Percentiles rank a stretch among this genome's conserved stretches.
Evolutionary conservation across 129 eudicot species (phyloP).

Genomic region (Arctium minus): DNA sequence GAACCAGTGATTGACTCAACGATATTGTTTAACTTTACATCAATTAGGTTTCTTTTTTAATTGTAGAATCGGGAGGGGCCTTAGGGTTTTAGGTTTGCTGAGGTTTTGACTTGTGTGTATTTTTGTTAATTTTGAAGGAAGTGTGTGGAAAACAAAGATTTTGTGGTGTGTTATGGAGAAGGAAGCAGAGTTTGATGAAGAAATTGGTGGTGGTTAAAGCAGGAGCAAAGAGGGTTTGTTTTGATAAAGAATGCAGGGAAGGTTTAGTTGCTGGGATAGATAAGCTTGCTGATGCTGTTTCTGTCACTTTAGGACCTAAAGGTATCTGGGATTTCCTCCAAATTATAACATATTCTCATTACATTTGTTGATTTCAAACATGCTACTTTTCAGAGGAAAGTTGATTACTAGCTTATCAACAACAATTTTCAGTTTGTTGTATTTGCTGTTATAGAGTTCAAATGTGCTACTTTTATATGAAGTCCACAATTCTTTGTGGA

Average conservation of each 20-base stretch:
- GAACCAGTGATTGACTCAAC: neutral
- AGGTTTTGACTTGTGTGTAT: conserved; percentile 3
- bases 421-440: neutral
- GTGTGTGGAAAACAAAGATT: conserved; percentile 19
- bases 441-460: neutral
- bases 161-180: conserved; percentile 39
- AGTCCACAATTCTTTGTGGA: neutral
- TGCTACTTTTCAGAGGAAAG: neutral
- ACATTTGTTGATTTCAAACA: neutral
- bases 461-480: neutral
- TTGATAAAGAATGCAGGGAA: conserved; percentile 71
- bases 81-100: neutral
- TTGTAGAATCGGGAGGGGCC: neutral
- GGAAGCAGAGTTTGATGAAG: conserved; percentile 11
- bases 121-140: conserved; percentile 18
- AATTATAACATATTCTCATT: neutral
- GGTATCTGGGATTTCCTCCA: conserved; percentile 32
- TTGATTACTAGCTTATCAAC: neutral
- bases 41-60: neutral
- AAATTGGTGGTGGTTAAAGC: conserved; percentile 54
- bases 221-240: conserved; percentile 67
- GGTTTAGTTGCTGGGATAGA: conserved; percentile 75
- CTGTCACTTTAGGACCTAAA: conserved; percentile 92
- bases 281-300: conserved; percentile 98
- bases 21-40: neutral